Evolutionary conservation across 805 yeast genomes (phyloP), one percentile per base, ranked within the genome.

Genomic region (Lipomyces yamadae): DNA sequence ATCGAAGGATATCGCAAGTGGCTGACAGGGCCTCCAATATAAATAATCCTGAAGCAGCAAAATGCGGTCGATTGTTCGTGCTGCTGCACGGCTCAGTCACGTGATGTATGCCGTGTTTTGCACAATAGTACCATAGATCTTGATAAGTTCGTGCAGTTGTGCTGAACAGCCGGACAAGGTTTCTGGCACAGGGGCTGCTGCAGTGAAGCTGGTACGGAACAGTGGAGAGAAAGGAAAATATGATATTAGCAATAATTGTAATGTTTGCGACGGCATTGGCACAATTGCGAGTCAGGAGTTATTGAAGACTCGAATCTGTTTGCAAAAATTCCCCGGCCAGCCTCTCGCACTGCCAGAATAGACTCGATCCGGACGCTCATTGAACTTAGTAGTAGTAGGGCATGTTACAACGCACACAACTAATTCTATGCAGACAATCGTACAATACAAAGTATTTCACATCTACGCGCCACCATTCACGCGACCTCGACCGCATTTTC

Each of bases 401-500:
- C 24, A 30, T n/a, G 29, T 11, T 15, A 33, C 50, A 30, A 50
- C n/a, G 18, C 29, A 56, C 18, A 18, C 24, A 13, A 54, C 5
- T 29, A 29, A 54, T 24, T 56, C 13, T 30, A 13, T 33, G 13
- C 32, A 56, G 4, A 56, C 39, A 33, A 56, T 6, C 18, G 29
- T 34, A 35, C 32, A 48, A 24, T 24, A 24, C 24, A 24, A 24
- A 52, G 11, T 8, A 29, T 48, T 48, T 29, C 24, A 7, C 10
- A 15, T 24, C 61, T 53, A 32, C 15, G 32, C 63, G 13, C 33
- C 48, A 58, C 29, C 48, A 58, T 24, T 53, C 18, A 53, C 7
- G 32, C 63, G 24, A 53, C 61, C 61, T 60, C 63, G 6, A 60
- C 35, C 15, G 34, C 53, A 11, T 2, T 53, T 18, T 30, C 62